These are phyloP conservation scores for Phaffomyces thermotolerans DNA, from an alignment of 805 yeast genomes.

Conservation along the genomic window DNA sequence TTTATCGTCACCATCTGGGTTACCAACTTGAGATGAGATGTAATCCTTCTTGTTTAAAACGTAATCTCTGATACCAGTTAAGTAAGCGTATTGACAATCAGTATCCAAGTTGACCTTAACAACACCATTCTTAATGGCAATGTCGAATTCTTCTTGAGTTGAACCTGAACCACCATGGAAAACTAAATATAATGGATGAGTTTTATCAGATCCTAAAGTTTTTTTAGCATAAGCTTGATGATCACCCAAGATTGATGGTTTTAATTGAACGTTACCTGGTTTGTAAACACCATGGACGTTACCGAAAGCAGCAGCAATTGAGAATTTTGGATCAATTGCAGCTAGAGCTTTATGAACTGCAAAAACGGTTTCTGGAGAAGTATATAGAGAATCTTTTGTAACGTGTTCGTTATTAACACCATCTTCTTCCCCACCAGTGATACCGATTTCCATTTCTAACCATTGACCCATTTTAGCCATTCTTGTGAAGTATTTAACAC, in stretches of 20 bases:
- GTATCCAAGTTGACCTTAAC: constrained; percentile 99
- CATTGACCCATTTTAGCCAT: constrained; percentile 92
- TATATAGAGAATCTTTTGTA: constrained; percentile 80
- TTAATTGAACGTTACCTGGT: constrained; percentile 95
- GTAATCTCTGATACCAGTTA: constrained; percentile 95
- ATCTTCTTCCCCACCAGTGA: constrained; percentile 99
- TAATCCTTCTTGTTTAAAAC: constrained; percentile 94
- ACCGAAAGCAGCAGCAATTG: constrained; percentile 99
- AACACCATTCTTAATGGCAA: constrained; percentile 89
- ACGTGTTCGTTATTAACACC: constrained; percentile 99
- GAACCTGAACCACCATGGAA: constrained; percentile 99
- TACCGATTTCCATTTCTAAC: constrained; percentile 99
- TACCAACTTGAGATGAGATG: constrained; percentile 83
- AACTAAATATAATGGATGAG: constrained; percentile 85
- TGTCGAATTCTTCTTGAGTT: constrained; percentile 80
- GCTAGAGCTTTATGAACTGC: constrained; percentile 84
- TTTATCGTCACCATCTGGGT: constrained; percentile 98
- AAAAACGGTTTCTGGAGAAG: constrained; percentile 91
- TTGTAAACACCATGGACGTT: constrained; percentile 99
- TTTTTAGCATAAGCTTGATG: constrained; percentile 87
- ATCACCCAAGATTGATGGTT: constrained; percentile 89
- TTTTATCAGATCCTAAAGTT: constrained; percentile 44
- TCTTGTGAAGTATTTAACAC: constrained; percentile 92
- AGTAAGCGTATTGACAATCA: constrained; percentile 98
- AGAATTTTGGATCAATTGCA: constrained; percentile 94